Conservation (phyloP, 768 basidiomycete genomes). For the Pleurotus djamor region DNA sequence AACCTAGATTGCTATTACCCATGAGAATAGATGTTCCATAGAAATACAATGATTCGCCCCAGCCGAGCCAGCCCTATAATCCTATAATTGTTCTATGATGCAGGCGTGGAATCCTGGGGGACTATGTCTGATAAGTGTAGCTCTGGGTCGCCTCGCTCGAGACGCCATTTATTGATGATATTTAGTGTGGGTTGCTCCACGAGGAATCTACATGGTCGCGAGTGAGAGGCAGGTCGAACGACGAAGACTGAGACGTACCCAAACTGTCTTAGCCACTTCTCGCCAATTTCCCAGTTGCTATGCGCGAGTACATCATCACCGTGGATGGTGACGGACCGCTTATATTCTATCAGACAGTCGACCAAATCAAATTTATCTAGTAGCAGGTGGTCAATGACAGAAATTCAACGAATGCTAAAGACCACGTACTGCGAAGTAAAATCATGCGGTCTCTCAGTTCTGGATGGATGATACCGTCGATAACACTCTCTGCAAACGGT, state of each 20-base stretch:
- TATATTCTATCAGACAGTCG: conserved; percentile 76
- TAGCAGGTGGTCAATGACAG: conserved; percentile 1
- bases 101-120: conserved; percentile 26
- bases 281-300: conserved; percentile 85
- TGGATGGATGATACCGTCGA: conserved; percentile 87
- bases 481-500: conserved; percentile 67
- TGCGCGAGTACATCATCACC: conserved; percentile 93
- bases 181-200: conserved; percentile 69
- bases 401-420: neutral
- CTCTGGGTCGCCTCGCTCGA: conserved; percentile 77
- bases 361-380: conserved; percentile 77
- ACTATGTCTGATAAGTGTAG: conserved; percentile 56
- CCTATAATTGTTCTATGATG: conserved; percentile 6
- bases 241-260: conserved; percentile 45
- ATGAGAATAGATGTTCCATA: neutral
- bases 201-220: conserved; percentile 55
- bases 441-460: conserved; percentile 92
- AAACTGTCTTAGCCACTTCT: conserved; percentile 81
- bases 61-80: neutral
- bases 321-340: conserved; percentile 69
- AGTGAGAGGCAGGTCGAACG: neutral
- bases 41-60: neutral
- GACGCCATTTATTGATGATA: conserved; percentile 85
- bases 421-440: conserved; percentile 66
- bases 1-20: neutral